Conservation (phyloP, 1,284 basidiomycete genomes). For the Retiboletus flavoniger region DNA sequence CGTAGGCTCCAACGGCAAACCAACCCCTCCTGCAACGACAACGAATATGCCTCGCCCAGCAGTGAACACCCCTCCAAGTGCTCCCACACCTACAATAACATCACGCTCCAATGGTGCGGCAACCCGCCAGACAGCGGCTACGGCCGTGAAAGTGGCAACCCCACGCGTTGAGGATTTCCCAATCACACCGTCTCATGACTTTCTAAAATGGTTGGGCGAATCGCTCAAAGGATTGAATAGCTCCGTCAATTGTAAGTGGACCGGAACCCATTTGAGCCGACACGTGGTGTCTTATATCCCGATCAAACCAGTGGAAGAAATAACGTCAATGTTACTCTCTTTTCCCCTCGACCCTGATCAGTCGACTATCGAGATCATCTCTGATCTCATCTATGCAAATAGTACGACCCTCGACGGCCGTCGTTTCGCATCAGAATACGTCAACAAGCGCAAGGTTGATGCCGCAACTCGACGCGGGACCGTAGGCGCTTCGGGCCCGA, state of each 20-base stretch:
- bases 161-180: constrained; percentile 59
- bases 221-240: constrained; percentile 84
- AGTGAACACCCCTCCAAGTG: constrained; percentile 22
- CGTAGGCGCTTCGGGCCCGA: constrained; percentile 36
- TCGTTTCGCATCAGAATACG: constrained; percentile 90
- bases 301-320: constrained; percentile 75
- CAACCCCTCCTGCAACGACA: constrained; percentile 33
- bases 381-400: constrained; percentile 90
- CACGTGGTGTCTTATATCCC: constrained; percentile 16
- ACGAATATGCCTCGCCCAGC: constrained; percentile 40
- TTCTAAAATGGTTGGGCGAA: constrained; percentile 89
- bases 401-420: constrained; percentile 94
- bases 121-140: constrained; percentile 35
- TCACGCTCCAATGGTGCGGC: constrained; percentile 39
- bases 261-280: constrained; percentile 1
- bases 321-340: constrained; percentile 85
- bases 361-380: constrained; percentile 83
- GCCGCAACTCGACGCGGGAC: constrained; percentile 51
- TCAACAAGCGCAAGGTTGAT: constrained; percentile 82
- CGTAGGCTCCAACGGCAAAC: constrained; percentile 78
- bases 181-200: constrained; percentile 78
- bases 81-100: constrained; percentile 26
- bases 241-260: constrained; percentile 71
- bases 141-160: constrained; percentile 40
- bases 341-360: constrained; percentile 88